A percentile compares a stretch with the other conserved stretches of the same genome.
phyloP scores from a whole-genome alignment of 345 rosid species.

The Populus ilicifolia region DNA sequence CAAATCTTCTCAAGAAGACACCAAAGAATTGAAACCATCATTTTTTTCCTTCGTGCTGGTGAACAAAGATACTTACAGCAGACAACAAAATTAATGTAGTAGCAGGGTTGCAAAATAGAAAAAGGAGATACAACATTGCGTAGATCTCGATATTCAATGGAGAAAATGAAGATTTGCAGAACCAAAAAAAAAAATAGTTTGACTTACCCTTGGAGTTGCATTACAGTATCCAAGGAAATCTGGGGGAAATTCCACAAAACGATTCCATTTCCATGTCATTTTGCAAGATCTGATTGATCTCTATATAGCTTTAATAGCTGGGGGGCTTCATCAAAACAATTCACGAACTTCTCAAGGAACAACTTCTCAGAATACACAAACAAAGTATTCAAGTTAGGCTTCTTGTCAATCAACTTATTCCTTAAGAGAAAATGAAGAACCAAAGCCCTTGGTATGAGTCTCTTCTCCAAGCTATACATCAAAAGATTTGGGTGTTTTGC shows the following conservation, averaged over 20 bases:
- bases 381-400: not conserved
- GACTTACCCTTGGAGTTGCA: not conserved
- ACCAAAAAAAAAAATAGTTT: not conserved
- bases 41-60: not conserved
- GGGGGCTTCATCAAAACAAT: not conserved
- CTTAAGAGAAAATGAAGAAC: not conserved
- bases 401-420: not conserved
- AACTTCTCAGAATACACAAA: not conserved
- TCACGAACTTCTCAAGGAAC: not conserved
- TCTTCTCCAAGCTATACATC: conserved; percentile 41
- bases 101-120: not conserved
- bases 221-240: not conserved
- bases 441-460: conserved; percentile 16
- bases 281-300: not conserved
- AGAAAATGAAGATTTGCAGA: not conserved
- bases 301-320: not conserved
- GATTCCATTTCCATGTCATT: not conserved
- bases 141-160: not conserved
- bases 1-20: not conserved
- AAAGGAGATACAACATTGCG: not conserved
- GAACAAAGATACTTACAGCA: not conserved
- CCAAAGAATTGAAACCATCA: not conserved
- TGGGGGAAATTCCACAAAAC: not conserved
- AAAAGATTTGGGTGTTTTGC: conserved; percentile 31
- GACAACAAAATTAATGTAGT: not conserved